Evolutionary conservation across 306 rosid species (phyloP), one percentile per base, ranked within the genome.

Genomic region (Vachellia pachyceras): DNA sequence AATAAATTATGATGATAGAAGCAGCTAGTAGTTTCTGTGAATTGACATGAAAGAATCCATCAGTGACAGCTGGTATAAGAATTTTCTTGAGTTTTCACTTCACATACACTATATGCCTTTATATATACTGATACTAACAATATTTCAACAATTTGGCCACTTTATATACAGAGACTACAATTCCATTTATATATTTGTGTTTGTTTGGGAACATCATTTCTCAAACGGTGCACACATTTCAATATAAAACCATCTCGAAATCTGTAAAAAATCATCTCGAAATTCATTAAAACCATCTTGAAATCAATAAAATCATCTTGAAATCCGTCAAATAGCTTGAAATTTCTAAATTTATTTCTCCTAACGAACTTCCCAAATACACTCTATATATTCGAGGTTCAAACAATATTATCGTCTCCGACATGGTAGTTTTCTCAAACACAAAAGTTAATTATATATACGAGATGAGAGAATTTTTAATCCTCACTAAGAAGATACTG

Each of bases 401-500:
- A n/a, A n/a, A n/a, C n/a, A n/a, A n/a, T n/a, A n/a, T 72, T 82
- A 82, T 76, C 80, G 55, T 86, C 36, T 10, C 12, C 50, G 33
- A 22, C 3, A 67, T 41, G 9, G 6, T 35, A n/a, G 25, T 68
- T 68, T 17, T 58, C n/a, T 77, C 45, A 63, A 61, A 4, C 10
- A 39, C 7, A 39, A n/a, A 68, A 22, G 2, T 69, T 42, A 68
- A 17, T 4, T 18, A 47, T 18, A 47, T 18, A 11, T 46, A 50
- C 6, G 5, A 17, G 18, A 41, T 42, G 15, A 11, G 39, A 29
- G 40, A 5, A 70, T 41, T 41, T 86, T 79, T 82, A 66, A 82
- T 80, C 36, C 75, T 80, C 36, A 78, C 67, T 33, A 75, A 49
- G 79, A 82, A 68, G 81, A 82, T 82, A 70, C 85, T 60, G 52